Conservation (phyloP, 139 green algal species). For the Astrephomene gubernaculifera region DNA sequence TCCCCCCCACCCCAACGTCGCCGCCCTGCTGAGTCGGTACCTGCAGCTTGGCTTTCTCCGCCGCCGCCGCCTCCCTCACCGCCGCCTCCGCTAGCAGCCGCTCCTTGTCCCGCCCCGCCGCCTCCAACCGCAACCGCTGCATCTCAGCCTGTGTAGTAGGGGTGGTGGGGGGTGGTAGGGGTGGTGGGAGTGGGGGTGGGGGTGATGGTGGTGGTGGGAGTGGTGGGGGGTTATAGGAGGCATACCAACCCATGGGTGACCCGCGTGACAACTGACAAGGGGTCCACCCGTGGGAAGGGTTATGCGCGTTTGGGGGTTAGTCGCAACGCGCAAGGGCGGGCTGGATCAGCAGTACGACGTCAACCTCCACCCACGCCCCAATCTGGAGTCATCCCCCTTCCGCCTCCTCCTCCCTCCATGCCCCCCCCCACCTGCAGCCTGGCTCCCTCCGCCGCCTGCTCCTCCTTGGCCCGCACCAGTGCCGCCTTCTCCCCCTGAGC, state of each 20-base stretch:
- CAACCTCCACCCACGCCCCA: no score
- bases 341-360: no score
- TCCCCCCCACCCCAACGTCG: no score
- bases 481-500: neutral
- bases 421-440: slow-evolving; percentile 22
- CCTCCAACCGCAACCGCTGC: slow-evolving; percentile 16
- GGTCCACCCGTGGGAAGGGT: no score
- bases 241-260: no score
- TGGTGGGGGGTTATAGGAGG: no score
- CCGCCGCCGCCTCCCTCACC: slow-evolving; percentile 38
- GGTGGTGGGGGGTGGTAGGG: neutral
- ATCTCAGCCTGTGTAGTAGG: neutral
- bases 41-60: slow-evolving; percentile 40
- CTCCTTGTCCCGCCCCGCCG: slow-evolving; percentile 28
- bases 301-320: no score
- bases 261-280: no score
- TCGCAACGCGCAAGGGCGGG: no score
- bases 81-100: slow-evolving; percentile 14
- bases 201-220: no score
- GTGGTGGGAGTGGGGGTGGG: neutral
- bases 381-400: no score
- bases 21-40: no score
- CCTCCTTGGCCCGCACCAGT: slow-evolving; percentile 13
- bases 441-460: neutral
- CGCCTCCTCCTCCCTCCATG: neutral